Evolutionary conservation across 768 basidiomycete species (phyloP), one percentile per base, ranked within the genome.

Genomic region (Tylopilus rubrobrunneus): DNA sequence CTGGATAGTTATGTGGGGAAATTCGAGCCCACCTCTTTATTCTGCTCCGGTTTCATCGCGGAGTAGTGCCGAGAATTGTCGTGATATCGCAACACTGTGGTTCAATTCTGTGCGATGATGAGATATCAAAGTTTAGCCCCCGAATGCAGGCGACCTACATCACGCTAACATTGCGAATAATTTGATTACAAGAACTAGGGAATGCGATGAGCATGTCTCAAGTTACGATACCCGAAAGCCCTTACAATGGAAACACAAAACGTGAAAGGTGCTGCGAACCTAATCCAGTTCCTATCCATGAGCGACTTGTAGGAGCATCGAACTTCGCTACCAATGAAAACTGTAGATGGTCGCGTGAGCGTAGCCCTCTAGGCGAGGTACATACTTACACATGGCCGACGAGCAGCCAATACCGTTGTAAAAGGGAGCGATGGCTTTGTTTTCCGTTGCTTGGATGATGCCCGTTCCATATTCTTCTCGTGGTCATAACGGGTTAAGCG

Each of bases 61-160:
- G 88, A 91, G 65, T 89, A 94, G 69, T 87, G 93, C 37, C 78
- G 80, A 0, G 89, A 91, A 67, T 93, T 93, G 61, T 92, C 84
- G 64, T 89, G 83, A 67, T 82, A 90, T 58, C 93, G 92, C 7
- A 89, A 83, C 44, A 94, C 86, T n/a, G n/a, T 19, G 92, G 92
- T 25, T 92, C 92, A 55, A 92, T 60, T 9, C 86, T 87, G 56
- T 8, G 36, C 10, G 27, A 14, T 3, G n/a, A 55, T 50, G 34
- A 52, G 45, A n/a, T n/a, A 46, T 36, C 41, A 29, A n/a, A 1
- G n/a, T 12, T 9, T 45, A 31, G 1, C 34, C 7, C 15, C 14
- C 36, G 29, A 25, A 28, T 19, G 12, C 33, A 10, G 48, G 11
- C 7, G 17, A 69, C 84, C 42, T 64, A 88, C 87, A 84, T 73